A percentile compares a stretch with the other conserved stretches of the same genome.
These are phyloP conservation scores for Eutypa lata DNA, from an alignment of 2,329 filamentous ascomycete genomes.

Conservation along the genomic window DNA sequence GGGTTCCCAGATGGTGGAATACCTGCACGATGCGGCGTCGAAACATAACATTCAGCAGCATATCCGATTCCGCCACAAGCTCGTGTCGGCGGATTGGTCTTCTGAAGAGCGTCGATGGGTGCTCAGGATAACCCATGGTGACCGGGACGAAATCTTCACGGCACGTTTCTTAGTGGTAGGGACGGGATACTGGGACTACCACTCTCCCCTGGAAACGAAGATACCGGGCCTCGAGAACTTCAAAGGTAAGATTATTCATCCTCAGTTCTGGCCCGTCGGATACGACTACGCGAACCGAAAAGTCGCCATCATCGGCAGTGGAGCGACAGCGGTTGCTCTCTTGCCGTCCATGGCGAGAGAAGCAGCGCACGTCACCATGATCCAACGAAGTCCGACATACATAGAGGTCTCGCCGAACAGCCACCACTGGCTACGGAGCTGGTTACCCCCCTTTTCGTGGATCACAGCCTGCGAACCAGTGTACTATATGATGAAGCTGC, in stretches of 20 bases:
- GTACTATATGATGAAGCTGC: slow-evolving; percentile 21
- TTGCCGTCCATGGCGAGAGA: slow-evolving; percentile 66
- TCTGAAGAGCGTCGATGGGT: slow-evolving; percentile 51
- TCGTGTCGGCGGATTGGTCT: slow-evolving; percentile 52
- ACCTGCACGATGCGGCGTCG: slow-evolving; percentile 48
- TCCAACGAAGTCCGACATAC: slow-evolving; percentile 76
- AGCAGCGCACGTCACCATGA: slow-evolving; percentile 68
- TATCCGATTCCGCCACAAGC: slow-evolving; percentile 48
- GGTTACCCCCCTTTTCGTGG: slow-evolving; percentile 6
- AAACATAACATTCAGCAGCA: slow-evolving; percentile 49
- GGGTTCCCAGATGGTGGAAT: slow-evolving; percentile 44
- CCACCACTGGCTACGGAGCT: slow-evolving; percentile 29
- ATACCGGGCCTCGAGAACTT: slow-evolving; percentile 61
- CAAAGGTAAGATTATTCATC: slow-evolving; percentile 54
- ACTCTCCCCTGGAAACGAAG: slow-evolving; percentile 46
- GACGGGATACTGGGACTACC: slow-evolving; percentile 64
- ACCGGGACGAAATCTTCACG: slow-evolving; percentile 30
- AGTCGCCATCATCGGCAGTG: slow-evolving; percentile 73
- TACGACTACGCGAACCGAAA: slow-evolving; percentile 65
- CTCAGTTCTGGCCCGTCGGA: slow-evolving; percentile 70
- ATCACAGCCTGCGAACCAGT: slow-evolving; percentile 22
- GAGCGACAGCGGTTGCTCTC: slow-evolving; percentile 77
- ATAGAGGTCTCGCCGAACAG: slow-evolving; percentile 43
- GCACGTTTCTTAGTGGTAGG: slow-evolving; percentile 59
- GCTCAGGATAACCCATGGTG: slow-evolving; percentile 35